phyloP scores from a whole-genome alignment of 78 protist genomes.

The Chrysochromulina parva region DNA sequence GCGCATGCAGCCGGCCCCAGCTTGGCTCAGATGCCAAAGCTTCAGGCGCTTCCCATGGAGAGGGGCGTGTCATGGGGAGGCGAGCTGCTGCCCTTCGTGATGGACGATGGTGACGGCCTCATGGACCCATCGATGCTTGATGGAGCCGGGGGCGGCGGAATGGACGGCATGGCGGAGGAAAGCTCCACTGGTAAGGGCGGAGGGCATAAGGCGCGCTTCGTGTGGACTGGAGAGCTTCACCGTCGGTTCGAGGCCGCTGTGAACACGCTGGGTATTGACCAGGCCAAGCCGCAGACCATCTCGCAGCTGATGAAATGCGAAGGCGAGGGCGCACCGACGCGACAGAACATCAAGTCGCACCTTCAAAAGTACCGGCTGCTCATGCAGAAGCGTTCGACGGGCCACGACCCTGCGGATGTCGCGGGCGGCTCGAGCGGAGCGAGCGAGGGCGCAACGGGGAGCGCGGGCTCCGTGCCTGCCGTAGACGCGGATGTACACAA shows the following conservation, averaged over 20 bases:
- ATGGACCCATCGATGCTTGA: no score
- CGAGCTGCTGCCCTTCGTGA: no score
- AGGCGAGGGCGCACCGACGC: constrained; percentile 16
- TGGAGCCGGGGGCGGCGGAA: neutral
- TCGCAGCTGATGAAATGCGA: constrained; percentile 16
- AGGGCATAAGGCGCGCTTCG: constrained; percentile 2
- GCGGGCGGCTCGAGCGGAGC: neutral
- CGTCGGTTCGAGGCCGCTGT: constrained; percentile 2
- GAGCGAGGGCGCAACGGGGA: neutral
- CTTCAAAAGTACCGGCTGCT: constrained; percentile 23
- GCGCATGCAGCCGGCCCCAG: no score
- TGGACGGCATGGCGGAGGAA: neutral
- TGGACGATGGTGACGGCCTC: no score
- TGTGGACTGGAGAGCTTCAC: constrained; percentile 28
- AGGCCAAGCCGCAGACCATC: constrained; percentile 25
- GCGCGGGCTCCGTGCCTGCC: neutral
- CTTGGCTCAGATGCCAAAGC: no score
- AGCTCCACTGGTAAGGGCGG: neutral
- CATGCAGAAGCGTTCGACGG: constrained; percentile 11
- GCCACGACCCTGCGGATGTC: neutral
- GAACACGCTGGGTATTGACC: neutral
- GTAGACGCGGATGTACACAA: neutral
- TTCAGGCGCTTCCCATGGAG: no score
- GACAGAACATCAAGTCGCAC: constrained; percentile 24
- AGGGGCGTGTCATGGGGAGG: no score